These are phyloP conservation scores for Hymenoscyphus fraxineus DNA, from an alignment of 2,329 filamentous ascomycete species.

Conservation along the genomic window DNA sequence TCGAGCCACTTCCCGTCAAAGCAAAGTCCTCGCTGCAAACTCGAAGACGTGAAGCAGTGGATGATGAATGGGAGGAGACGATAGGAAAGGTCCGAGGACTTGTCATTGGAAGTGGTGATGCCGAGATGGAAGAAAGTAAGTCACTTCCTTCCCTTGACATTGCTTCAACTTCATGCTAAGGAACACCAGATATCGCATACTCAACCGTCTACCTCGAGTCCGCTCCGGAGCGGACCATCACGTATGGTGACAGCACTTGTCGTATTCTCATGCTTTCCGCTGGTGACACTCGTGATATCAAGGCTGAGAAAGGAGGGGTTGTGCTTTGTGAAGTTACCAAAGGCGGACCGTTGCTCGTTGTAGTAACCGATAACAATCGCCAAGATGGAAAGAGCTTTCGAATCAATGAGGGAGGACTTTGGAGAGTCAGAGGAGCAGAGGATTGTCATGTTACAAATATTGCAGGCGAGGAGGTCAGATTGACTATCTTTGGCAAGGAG, in stretches of 20 bases:
- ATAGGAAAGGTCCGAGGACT: conserved; percentile 19
- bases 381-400: conserved; percentile 13
- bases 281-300: not conserved
- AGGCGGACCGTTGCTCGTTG: conserved; percentile 19
- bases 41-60: not conserved
- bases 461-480: not conserved
- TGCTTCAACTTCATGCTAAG: not conserved
- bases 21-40: not conserved
- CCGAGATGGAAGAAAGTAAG: conserved; percentile 24
- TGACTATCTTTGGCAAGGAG: not conserved
- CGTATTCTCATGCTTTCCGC: conserved; percentile 13
- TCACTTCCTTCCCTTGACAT: not conserved
- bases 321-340: conserved; percentile 21
- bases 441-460: conserved; percentile 16
- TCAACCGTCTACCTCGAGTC: conserved; percentile 21
- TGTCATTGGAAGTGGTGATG: conserved; percentile 15
- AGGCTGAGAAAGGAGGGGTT: not conserved
- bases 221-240: conserved; percentile 13
- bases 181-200: conserved; percentile 24
- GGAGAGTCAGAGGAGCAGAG: conserved; percentile 20
- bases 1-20: not conserved
- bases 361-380: conserved; percentile 9
- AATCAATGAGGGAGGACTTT: conserved; percentile 21
- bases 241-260: conserved; percentile 17
- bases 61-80: conserved; percentile 22